Percentiles rank a stretch among this genome's conserved stretches.
Conservation (phyloP, 78 protist species). For the Dictyostelium capitatum region DNA sequence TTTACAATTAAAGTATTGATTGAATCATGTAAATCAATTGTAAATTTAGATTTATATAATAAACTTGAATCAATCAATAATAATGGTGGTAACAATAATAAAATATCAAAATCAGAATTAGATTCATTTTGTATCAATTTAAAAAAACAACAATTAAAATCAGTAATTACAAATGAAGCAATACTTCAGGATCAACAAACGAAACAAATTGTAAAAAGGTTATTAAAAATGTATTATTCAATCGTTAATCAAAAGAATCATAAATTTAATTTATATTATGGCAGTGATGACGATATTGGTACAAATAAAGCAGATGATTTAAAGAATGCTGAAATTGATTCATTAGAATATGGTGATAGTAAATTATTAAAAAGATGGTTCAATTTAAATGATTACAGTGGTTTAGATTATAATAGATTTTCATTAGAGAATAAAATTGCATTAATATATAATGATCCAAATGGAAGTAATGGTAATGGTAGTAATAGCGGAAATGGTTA, state of each 20-base stretch:
- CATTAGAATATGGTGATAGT: neutral
- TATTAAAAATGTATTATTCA: slow-evolving; percentile 11
- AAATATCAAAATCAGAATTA: neutral
- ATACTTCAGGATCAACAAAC: neutral
- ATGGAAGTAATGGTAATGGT: too few relatives aligned
- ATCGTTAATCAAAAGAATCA: neutral
- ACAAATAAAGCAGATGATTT: neutral
- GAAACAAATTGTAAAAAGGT: neutral
- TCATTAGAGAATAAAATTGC: neutral
- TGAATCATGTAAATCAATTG: slow-evolving; percentile 15
- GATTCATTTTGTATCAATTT: neutral
- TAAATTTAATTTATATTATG: neutral
- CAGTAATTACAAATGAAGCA: too few relatives aligned
- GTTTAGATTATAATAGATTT: neutral
- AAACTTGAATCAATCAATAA: neutral
- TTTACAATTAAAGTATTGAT: neutral
- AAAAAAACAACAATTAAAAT: neutral
- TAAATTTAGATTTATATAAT: neutral
- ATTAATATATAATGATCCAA: neutral
- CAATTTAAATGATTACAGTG: neutral
- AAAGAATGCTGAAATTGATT: neutral
- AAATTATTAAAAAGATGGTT: slow-evolving; percentile 12
- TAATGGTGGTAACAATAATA: neutral
- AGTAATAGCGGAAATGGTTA: neutral
- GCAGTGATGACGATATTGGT: neutral